Conservation (phyloP, 352 stramenopile species). For the Pythium utonaiense region DNA sequence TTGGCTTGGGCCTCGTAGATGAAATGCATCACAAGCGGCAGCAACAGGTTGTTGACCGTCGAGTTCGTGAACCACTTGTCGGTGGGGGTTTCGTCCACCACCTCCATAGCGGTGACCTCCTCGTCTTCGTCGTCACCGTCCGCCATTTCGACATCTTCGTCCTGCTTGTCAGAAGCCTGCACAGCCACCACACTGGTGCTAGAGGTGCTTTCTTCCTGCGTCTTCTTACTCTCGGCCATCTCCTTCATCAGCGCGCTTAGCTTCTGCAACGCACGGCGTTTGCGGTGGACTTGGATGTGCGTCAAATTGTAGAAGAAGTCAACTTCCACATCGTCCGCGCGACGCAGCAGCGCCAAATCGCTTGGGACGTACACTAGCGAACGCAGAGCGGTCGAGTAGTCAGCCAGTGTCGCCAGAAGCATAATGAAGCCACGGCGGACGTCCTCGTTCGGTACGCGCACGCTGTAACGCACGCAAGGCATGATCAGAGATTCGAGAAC, state of each 20-base stretch:
- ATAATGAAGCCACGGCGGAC: constrained; percentile 82
- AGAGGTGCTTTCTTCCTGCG: constrained; percentile 10
- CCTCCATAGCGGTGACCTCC: constrained; percentile 10
- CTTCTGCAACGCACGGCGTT: constrained; percentile 88
- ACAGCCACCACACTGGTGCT: background rate
- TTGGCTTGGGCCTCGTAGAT: constrained; percentile 95
- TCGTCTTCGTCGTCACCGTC: constrained; percentile 13
- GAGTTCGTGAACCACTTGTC: constrained; percentile 70
- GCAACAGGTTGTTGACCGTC: constrained; percentile 91
- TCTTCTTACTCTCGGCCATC: constrained; percentile 51
- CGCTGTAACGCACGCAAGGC: constrained; percentile 79
- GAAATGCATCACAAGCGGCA: constrained; percentile 95
- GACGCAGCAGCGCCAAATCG: constrained; percentile 67
- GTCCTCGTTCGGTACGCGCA: constrained; percentile 74
- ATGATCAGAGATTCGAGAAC: constrained; percentile 87
- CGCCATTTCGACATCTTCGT: constrained; percentile 11
- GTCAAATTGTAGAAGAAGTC: constrained; percentile 99
- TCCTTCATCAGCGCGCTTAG: constrained; percentile 85
- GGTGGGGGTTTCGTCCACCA: constrained; percentile 20
- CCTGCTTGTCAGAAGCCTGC: background rate
- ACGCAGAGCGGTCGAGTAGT: constrained; percentile 34
- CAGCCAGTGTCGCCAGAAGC: constrained; percentile 69
- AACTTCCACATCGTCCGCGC: constrained; percentile 88
- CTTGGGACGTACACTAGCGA: constrained; percentile 58
- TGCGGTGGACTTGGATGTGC: constrained; percentile 97